Base-by-base conservation (phyloP, 805 yeast genomes). In the Candida arabinofermentans region DNA sequence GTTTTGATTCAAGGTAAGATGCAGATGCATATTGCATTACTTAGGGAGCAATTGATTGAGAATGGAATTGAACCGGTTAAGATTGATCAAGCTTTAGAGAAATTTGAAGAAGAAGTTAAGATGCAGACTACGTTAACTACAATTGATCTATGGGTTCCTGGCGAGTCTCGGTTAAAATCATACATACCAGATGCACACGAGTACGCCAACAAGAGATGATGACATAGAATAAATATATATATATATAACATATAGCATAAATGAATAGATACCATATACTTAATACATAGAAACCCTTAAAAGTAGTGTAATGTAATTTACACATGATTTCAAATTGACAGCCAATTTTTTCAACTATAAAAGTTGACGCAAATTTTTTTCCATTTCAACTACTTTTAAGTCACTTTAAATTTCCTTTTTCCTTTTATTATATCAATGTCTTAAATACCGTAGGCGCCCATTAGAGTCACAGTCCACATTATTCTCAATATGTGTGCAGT, bases 391-490 rank as follows among this genome's bases (percentile, higher is more conserved):
- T 16, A n/a, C 35, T 17, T 22, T 26, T 26, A 3, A 29, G 37
- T 34, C 19, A 34, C 27, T 19, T 42, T 39, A 22, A 8, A 12
- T 39, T 29, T 23, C 29, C 39, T n/a, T n/a, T n/a, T 33, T 27
- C 30, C 38, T 36, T 42, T 38, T 24, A 14, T 21, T 16, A 27
- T 37, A 47, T 48, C 55, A 55, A 58, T 55, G 61, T 56, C 50
- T 60, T 54, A 49, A 39, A 48, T 42, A 47, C 49, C 49, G 65
- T 74, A 83, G 93, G 85, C 90, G 82, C 91, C 93, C 91, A 76
- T 77, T 76, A 77, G 83, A 77, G 83, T 77, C 81, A 76, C 82
- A 77, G 79, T 58, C 63, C 70, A 66, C 68, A 65, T 72, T 60
- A 42, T 49, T 66, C 57, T 67, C 75, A 56, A 69, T 78, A 67